A percentile compares a stretch with the other conserved stretches of the same genome.
Evolutionary conservation across 139 green algal species (phyloP).

Genomic region (Coelastrella sp.): DNA sequence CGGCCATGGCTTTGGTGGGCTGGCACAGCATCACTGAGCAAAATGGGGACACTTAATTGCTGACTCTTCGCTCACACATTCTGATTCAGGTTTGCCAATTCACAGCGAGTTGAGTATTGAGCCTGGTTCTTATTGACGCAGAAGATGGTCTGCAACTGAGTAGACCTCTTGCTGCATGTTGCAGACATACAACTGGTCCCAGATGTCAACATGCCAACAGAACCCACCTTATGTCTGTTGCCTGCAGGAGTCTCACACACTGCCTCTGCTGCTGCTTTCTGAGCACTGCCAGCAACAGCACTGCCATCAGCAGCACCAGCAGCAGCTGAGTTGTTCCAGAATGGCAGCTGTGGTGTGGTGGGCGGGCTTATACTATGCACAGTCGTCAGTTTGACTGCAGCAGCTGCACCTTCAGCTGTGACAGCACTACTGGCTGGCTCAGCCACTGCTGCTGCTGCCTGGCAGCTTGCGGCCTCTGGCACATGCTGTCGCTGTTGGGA

Average conservation of each 20-base stretch:
- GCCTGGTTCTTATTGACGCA: too few relatives aligned
- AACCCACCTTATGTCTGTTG: not conserved
- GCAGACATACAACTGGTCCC: not conserved
- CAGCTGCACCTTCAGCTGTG: not conserved
- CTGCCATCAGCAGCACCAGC: not conserved
- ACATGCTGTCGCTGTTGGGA: not conserved
- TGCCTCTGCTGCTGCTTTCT: not conserved
- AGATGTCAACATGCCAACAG: not conserved
- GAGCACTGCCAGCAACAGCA: not conserved
- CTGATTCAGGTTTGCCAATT: too few relatives aligned
- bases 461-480: not conserved
- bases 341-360: slow-evolving; percentile 13
- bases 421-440: not conserved
- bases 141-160: too few relatives aligned
- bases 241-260: not conserved
- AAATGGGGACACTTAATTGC: too few relatives aligned
- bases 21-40: too few relatives aligned
- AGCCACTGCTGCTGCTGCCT: not conserved
- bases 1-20: too few relatives aligned
- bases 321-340: slow-evolving; percentile 1
- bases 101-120: too few relatives aligned
- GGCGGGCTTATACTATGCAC: slow-evolving; percentile 2
- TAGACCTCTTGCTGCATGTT: too few relatives aligned
- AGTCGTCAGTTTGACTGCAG: not conserved
- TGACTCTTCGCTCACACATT: too few relatives aligned